These are phyloP conservation scores for Saccharum spontaneum DNA, from an alignment of 176 grass and related monocot genomes.

Conservation along the genomic window DNA sequence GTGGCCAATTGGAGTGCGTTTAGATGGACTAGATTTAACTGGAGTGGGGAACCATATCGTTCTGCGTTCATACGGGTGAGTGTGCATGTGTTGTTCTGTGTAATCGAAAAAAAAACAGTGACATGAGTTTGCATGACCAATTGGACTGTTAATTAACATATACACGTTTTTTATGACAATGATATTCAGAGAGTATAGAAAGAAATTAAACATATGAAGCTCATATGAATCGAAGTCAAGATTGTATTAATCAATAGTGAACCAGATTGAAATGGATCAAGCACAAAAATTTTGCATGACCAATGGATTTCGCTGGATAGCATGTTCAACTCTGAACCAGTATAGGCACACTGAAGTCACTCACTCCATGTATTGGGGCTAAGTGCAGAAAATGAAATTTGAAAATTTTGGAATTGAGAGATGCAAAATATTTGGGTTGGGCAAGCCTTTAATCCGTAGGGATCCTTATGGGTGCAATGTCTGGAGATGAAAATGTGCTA, in stretches of 20 bases:
- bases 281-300: neutral
- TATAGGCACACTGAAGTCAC: neutral
- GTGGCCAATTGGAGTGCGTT: no score
- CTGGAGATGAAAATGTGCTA: neutral
- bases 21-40: no score
- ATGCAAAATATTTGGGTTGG: slow-evolving; percentile 7
- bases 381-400: neutral
- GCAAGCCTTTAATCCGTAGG: neutral
- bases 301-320: neutral
- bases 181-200: neutral
- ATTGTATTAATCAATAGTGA: neutral
- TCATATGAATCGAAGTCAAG: neutral
- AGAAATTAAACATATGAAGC: neutral
- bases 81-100: no score
- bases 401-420: neutral
- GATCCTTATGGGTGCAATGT: neutral
- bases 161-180: neutral
- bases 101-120: no score
- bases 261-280: neutral
- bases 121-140: no score
- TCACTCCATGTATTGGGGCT: neutral
- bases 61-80: no score
- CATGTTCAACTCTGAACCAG: neutral
- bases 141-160: neutral
- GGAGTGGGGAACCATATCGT: no score